phyloP scores from a whole-genome alignment of 495 filamentous ascomycete genomes.

The Elaphomyces granulatus region DNA sequence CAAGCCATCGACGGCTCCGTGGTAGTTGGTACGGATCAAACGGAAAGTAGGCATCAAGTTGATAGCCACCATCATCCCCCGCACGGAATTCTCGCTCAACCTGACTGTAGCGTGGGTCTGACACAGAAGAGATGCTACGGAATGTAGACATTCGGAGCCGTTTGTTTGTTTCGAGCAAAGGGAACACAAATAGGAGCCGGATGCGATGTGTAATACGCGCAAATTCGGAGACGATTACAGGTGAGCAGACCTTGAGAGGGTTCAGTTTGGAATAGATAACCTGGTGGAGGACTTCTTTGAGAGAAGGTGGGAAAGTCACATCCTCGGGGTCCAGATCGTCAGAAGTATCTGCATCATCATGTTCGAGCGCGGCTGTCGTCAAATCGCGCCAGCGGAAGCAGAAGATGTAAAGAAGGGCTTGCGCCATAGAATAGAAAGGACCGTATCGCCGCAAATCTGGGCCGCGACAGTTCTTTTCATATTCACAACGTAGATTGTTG shows the following conservation, averaged over 20 bases:
- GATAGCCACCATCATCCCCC: constrained; percentile 49
- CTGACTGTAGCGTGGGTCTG: constrained; percentile 24
- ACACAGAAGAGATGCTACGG: constrained; percentile 22
- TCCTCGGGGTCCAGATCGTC: constrained; percentile 45
- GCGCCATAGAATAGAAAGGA: constrained; percentile 76
- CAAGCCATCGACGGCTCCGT: constrained; percentile 69
- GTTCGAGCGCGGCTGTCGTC: constrained; percentile 39
- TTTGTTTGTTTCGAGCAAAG: constrained; percentile 84
- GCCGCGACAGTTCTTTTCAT: constrained; percentile 55
- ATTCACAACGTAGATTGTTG: constrained; percentile 45
- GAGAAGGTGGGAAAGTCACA: constrained; percentile 54
- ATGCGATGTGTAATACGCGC: constrained; percentile 74
- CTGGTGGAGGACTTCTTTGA: constrained; percentile 55
- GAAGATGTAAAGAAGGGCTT: constrained; percentile 87
- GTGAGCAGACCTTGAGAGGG: constrained; percentile 91
- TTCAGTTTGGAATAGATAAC: constrained; percentile 81
- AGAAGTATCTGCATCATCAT: constrained; percentile 32
- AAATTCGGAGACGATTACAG: constrained; percentile 78
- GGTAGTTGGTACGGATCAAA: constrained; percentile 93
- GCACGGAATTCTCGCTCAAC: constrained; percentile 49
- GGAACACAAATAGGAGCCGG: constrained; percentile 73
- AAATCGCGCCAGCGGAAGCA: constrained; percentile 96
- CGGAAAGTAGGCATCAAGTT: constrained; percentile 88
- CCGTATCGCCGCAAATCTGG: constrained; percentile 73
- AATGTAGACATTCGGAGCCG: constrained; percentile 55